These are phyloP conservation scores for Saussurea involucrata DNA, from an alignment of 129 eudicot species.

Conservation along the genomic window DNA sequence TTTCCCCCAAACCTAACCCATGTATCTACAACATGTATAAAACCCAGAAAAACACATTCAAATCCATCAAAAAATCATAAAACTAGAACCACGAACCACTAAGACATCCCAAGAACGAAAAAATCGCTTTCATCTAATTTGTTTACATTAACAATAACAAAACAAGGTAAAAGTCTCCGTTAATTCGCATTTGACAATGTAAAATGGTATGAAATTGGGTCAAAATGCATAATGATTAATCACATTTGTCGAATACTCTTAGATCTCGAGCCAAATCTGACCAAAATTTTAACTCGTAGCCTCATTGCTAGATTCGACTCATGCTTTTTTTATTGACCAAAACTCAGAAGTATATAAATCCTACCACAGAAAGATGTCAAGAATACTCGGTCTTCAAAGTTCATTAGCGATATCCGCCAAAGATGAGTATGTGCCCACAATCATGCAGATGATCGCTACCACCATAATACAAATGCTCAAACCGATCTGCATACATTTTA, in stretches of 20 bases:
- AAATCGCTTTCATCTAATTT: background rate
- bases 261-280: constrained; percentile 8
- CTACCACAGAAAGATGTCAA: background rate
- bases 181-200: background rate
- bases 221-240: constrained; percentile 11
- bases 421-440: constrained; percentile 69
- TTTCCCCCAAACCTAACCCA: too few species aligned
- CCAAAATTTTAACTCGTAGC: background rate
- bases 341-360: constrained; percentile 9
- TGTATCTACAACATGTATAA: background rate
- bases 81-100: background rate
- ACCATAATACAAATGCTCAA: constrained; percentile 44
- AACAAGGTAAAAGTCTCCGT: background rate
- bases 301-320: constrained; percentile 3
- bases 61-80: background rate
- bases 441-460: constrained; percentile 44
- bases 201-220: background rate
- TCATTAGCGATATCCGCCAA: constrained; percentile 37
- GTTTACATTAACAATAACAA: background rate
- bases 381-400: constrained; percentile 17
- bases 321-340: constrained; percentile 6
- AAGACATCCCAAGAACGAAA: background rate
- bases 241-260: background rate
- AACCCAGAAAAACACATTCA: background rate
- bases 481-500: constrained; percentile 38